These are phyloP conservation scores for Torulaspora microellipsoides DNA, from an alignment of 805 yeast species.

Conservation along the genomic window DNA sequence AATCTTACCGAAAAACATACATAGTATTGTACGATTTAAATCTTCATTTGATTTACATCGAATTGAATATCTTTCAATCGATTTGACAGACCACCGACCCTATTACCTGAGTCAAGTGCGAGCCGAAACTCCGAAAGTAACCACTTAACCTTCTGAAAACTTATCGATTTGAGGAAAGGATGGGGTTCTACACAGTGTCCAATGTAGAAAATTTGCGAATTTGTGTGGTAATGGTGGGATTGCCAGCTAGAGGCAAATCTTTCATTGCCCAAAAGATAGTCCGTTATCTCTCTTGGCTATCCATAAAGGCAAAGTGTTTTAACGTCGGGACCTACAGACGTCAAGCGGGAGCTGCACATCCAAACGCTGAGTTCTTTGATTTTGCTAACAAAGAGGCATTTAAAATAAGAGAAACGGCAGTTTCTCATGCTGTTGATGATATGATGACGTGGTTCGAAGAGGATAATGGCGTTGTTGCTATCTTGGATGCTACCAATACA, in stretches of 20 bases:
- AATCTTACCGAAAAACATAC: no score
- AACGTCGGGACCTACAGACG: constrained; percentile 87
- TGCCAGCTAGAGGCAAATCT: constrained; percentile 91
- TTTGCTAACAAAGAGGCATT: constrained; percentile 61
- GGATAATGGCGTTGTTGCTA: constrained; percentile 83
- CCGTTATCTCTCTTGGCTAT: constrained; percentile 86
- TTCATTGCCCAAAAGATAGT: constrained; percentile 92
- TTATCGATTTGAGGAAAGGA: neutral
- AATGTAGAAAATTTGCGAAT: constrained; percentile 57
- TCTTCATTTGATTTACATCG: neutral
- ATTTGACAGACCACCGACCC: no score
- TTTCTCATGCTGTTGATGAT: constrained; percentile 65
- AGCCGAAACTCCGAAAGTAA: neutral
- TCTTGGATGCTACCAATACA: constrained; percentile 89
- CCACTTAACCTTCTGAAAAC: neutral
- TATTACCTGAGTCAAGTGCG: neutral
- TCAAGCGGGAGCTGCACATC: constrained; percentile 42
- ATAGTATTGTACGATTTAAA: no score
- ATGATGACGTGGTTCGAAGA: constrained; percentile 83
- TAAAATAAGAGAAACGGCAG: constrained; percentile 62
- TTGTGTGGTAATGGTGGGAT: constrained; percentile 85
- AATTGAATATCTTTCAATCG: neutral
- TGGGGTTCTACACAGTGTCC: constrained; percentile 36
- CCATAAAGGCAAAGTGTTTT: constrained; percentile 80
- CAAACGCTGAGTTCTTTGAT: constrained; percentile 76